Base-by-base conservation (phyloP, 2,329 filamentous ascomycete species). In the Cladosporium sp. region DNA sequence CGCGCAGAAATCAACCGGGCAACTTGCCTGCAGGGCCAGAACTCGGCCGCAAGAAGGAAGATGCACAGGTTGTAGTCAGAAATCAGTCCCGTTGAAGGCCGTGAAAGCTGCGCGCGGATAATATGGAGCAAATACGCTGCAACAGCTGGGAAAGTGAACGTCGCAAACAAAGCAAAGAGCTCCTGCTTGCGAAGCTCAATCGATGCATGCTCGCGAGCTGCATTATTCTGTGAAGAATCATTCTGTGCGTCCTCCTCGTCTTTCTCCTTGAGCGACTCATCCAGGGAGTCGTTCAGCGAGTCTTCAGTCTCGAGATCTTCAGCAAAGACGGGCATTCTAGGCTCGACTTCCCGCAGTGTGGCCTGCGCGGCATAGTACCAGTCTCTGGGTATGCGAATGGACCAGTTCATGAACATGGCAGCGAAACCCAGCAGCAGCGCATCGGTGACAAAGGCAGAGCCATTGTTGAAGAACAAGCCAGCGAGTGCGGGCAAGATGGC, bases 1-100 rank as follows among this genome's bases (percentile, higher is more conserved):
- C 88, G 81, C 12, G 82, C 79, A 60, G 89, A 84, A 3, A 94
- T 78, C 60, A 96, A 79, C 63, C 84, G 88, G 54, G 95, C 80
- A 20, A 94, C 71, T 63, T 96, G 91, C 1, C 87, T 82, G 42
- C 90, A 72, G 0, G 92, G 92, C 3, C 88, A 84, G 22, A 96
- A 74, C 69, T 97, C 92, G 3, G 92, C 87, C 1, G 86, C 88
- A 15, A 95, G 77, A 2, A 95, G 74, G 67, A 96, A 97, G 46
- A 97, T 88, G 11, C 85, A 90, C 49, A 97, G 76, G 67, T 96
- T 96, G 70, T 92, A 94, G 67, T 95, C 88, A 4, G 89, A 95
- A 6, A 97, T 85, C 9, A 97, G 74, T 1, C 88, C 88, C 65
- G 94, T 90, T 0, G 89, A 90, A 0, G 87, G 88, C 2, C 87